Conservation (phyloP, 202 grass and related monocot genomes). For the Schoenoplectus triqueter region DNA sequence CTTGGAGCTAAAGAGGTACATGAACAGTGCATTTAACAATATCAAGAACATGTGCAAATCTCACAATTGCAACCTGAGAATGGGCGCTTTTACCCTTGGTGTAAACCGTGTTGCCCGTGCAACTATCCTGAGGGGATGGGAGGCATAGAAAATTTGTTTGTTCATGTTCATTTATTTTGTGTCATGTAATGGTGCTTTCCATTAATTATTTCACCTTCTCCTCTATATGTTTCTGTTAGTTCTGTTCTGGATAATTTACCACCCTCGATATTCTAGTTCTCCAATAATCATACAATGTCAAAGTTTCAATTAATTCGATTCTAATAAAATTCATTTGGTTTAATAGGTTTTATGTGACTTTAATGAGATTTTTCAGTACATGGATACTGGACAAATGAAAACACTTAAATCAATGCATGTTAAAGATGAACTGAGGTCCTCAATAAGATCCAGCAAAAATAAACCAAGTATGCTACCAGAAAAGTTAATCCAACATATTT, state of each 20-base stretch:
- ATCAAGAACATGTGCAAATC: conserved; percentile 73
- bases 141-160: conserved; percentile 55
- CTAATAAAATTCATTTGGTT: conserved; percentile 4
- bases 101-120: conserved; percentile 81
- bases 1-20: conserved; percentile 67
- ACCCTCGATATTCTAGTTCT: conserved; percentile 9
- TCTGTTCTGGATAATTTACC: conserved; percentile 2
- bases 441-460: not conserved
- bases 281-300: conserved; percentile 28
- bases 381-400: not conserved
- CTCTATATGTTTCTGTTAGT: conserved; percentile 21
- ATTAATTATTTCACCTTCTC: conserved; percentile 6
- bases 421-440: conserved; percentile 13
- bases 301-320: conserved; percentile 16
- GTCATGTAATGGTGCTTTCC: conserved; percentile 31
- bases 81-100: conserved; percentile 91
- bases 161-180: not conserved
- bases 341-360: not conserved
- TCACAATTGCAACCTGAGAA: conserved; percentile 70
- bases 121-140: conserved; percentile 93
- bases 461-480: not conserved
- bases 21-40: conserved; percentile 65
- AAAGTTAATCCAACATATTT: not conserved
- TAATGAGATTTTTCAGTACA: not conserved
- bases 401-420: not conserved